These are phyloP conservation scores for Yamadazyma sp. DNA, from an alignment of 805 yeast genomes.

Conservation along the genomic window DNA sequence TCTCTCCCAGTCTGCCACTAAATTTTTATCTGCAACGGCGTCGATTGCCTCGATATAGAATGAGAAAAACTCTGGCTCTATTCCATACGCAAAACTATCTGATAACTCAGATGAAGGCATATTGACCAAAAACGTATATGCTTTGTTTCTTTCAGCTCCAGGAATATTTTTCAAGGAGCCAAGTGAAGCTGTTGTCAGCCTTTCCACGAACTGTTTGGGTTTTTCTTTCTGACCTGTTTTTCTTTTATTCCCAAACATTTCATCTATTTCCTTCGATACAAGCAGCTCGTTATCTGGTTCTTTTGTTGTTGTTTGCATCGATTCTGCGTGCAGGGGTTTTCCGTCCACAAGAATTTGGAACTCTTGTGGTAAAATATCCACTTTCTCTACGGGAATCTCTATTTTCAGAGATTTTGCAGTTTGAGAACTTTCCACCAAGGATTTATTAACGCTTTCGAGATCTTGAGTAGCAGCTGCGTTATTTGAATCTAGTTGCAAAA, in stretches of 20 bases:
- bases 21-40: slow-evolving; percentile 15
- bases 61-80: slow-evolving; percentile 50
- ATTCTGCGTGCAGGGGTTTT: background rate
- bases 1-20: slow-evolving; percentile 15
- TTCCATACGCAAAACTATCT: slow-evolving; percentile 42
- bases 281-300: slow-evolving; percentile 1
- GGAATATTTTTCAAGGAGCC: slow-evolving; percentile 28
- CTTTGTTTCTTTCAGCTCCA: slow-evolving; percentile 22
- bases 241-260: slow-evolving; percentile 16
- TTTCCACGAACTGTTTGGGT: slow-evolving; percentile 16
- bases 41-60: slow-evolving; percentile 46
- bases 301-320: background rate
- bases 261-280: slow-evolving; percentile 17
- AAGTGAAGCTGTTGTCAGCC: slow-evolving; percentile 27
- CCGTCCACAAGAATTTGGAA: slow-evolving; percentile 18
- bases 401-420: background rate
- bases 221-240: too few relatives aligned
- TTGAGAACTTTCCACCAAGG: slow-evolving; percentile 4
- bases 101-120: slow-evolving; percentile 24
- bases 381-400: slow-evolving; percentile 39
- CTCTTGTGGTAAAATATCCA: slow-evolving; percentile 43
- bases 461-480: slow-evolving; percentile 42
- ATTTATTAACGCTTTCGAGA: slow-evolving; percentile 19
- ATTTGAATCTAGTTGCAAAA: slow-evolving; percentile 40
- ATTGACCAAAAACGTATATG: slow-evolving; percentile 38